Conservation (phyloP, 805 yeast species). For the Hanseniaspora taiwanica region DNA sequence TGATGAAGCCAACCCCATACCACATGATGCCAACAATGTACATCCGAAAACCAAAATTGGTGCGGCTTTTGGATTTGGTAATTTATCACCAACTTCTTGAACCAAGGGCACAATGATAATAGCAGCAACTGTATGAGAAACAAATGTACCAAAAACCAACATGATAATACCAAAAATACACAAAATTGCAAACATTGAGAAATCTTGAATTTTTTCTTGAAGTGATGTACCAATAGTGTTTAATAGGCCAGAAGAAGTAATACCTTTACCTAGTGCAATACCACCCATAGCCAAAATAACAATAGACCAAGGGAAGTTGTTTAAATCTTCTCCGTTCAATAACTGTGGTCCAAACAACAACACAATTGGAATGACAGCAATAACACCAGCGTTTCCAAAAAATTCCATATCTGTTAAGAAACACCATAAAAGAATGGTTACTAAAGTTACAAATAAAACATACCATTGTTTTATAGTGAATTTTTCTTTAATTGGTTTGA, state of each 20-base stretch:
- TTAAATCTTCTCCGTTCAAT: constrained; percentile 72
- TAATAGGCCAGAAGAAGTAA: constrained; percentile 78
- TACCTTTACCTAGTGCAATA: constrained; percentile 85
- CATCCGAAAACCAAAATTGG: constrained; percentile 28
- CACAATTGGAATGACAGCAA: constrained; percentile 77
- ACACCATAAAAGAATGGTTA: constrained; percentile 84
- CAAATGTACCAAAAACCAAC: constrained; percentile 82
- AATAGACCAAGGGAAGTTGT: constrained; percentile 93
- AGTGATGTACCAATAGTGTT: constrained; percentile 62
- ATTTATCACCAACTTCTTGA: constrained; percentile 65
- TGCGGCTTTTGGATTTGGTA: constrained; percentile 61
- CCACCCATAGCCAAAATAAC: constrained; percentile 97
- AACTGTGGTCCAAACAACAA: constrained; percentile 84
- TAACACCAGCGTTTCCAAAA: constrained; percentile 87
- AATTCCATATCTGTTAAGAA: constrained; percentile 58
- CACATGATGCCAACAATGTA: constrained; percentile 71
- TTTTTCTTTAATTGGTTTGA: constrained; percentile 41
- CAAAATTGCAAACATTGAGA: constrained; percentile 52
- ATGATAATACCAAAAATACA: constrained; percentile 75
- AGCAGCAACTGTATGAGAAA: constrained; percentile 94
- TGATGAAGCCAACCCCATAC: constrained; percentile 94
- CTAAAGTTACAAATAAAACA: constrained; percentile 51
- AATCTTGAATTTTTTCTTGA: constrained; percentile 50
- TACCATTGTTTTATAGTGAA: constrained; percentile 65
- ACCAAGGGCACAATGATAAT: constrained; percentile 83